phyloP scores from a whole-genome alignment of 306 rosid genomes.

The Morella rubra region DNA sequence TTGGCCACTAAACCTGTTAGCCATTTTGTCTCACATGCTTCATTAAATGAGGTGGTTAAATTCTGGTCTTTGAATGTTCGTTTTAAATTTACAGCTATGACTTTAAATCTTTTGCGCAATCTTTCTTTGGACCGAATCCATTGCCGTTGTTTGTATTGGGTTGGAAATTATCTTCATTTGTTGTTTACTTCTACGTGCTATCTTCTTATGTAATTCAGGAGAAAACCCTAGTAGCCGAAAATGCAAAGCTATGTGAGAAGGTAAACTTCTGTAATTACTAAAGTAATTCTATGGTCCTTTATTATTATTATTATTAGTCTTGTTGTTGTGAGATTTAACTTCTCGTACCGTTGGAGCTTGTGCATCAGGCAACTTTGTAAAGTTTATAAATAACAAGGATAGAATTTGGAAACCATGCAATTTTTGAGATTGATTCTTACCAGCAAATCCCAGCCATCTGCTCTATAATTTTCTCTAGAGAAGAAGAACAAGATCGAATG shows the following conservation, averaged over 20 bases:
- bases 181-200: neutral
- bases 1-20: too few species aligned
- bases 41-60: too few species aligned
- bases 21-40: too few species aligned
- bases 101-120: too few species aligned
- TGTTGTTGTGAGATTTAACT: neutral
- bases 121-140: too few species aligned
- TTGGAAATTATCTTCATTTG: too few species aligned
- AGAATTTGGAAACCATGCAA: neutral
- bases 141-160: too few species aligned
- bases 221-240: constrained; percentile 55
- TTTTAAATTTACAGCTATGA: too few species aligned
- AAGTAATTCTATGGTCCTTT: neutral
- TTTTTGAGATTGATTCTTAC: neutral
- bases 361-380: neutral
- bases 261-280: constrained; percentile 27
- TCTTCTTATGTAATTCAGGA: constrained; percentile 48
- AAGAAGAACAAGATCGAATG: too few species aligned
- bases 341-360: neutral
- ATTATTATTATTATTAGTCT: neutral
- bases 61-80: too few species aligned
- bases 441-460: neutral
- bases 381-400: too few species aligned
- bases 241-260: constrained; percentile 61
- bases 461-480: neutral